Evolutionary conservation across 2,329 filamentous ascomycete genomes (phyloP).

Genomic region (Talaromyces sp.): DNA sequence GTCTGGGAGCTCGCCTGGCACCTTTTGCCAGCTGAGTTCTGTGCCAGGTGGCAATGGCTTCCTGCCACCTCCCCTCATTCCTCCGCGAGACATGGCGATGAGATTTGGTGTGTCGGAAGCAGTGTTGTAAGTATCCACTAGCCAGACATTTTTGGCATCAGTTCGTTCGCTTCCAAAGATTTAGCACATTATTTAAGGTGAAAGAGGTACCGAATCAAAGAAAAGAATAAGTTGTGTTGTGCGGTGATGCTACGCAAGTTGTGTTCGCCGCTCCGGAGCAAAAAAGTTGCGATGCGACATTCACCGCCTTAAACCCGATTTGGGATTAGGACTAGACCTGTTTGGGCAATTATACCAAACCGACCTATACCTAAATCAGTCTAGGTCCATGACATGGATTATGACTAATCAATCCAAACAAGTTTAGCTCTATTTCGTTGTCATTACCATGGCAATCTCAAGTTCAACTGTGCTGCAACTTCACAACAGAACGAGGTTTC

Average conservation of each 20-base stretch:
- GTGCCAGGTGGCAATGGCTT: slow-evolving; percentile 30
- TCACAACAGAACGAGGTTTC: too few species aligned
- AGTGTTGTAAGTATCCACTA: neutral
- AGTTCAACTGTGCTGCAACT: too few species aligned
- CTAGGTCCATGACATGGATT: too few species aligned
- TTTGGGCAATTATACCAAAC: neutral
- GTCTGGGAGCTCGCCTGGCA: slow-evolving; percentile 34
- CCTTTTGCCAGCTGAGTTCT: slow-evolving; percentile 37
- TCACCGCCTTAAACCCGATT: slow-evolving; percentile 19
- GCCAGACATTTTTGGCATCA: neutral
- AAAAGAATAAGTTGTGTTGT: neutral
- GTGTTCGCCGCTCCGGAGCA: neutral
- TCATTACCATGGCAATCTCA: too few species aligned
- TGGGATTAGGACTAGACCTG: neutral
- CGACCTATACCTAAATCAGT: too few species aligned
- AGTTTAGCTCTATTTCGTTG: too few species aligned
- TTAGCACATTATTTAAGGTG: neutral
- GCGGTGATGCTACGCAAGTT: neutral
- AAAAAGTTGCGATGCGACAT: slow-evolving; percentile 12
- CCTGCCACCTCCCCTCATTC: slow-evolving; percentile 29
- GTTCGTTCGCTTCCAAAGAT: neutral
- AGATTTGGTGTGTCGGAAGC: neutral
- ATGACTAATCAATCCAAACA: too few species aligned
- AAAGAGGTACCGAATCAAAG: neutral
- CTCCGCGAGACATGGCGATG: slow-evolving; percentile 34